Evolutionary conservation across 768 basidiomycete species (phyloP), one percentile per base, ranked within the genome.

Genomic region (Boletellus sp.): DNA sequence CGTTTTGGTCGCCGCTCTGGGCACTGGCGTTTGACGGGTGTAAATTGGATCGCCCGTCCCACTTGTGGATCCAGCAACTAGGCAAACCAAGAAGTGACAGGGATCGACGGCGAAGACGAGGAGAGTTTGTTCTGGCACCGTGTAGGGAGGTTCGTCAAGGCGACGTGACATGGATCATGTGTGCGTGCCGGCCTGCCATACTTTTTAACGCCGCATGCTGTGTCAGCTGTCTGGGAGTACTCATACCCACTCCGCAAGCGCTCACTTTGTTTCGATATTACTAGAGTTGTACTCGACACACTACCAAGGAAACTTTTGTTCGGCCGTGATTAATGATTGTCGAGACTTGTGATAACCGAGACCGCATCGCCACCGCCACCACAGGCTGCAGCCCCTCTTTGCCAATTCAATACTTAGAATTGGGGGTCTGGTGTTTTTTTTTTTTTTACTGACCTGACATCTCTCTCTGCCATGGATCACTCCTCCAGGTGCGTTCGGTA

Each of bases 1-100:
- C 71, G 0, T 74, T 86, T 42, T 89, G 86, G 87, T 75, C 83
- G 2, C 87, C 87, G 0, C 6, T 88, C 4, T 90, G 88, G 88
- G 60, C 61, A 6, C 35, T 73, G 1, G 65, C 70, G 1, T 80
- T 84, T 47, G 84, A 81, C 56, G 86, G 87, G 13, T 89, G 87
- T 57, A 70, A 70, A 51, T 57, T 88, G 36, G 83, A 86, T 54
- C 71, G 81, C 7, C 79, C 80, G 11, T 76, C 78, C 3, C 74
- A 72, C 28, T 12, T 75, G 0, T 80, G 74, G 71, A 56, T 83
- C 11, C 66, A 73, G 19, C 67, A 68, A 45, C 63, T 64, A 33
- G 85, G 70, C 54, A 15, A 71, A 75, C 44, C 62, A 65, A 40
- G 64, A 73, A 24, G 38, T 76, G 15, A 81, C 77, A 72, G 72